These are phyloP conservation scores for Lotmaria passim DNA, from an alignment of 208 protist genomes.

Conservation along the genomic window DNA sequence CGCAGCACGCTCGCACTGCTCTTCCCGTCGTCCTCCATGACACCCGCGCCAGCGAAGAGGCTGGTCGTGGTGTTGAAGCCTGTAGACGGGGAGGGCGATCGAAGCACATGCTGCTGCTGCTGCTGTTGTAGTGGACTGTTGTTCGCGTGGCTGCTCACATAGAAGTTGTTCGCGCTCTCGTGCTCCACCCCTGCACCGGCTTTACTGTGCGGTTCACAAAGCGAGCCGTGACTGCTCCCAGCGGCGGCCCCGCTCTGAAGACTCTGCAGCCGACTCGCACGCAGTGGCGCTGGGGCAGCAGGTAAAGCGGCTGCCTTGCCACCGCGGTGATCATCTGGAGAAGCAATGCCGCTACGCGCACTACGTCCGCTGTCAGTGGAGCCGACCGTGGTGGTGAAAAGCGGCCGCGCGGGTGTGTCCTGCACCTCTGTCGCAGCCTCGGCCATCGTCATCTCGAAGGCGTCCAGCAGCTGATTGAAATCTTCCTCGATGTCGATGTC, in stretches of 20 bases:
- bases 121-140: conserved; percentile 1
- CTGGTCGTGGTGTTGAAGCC: conserved; percentile 1
- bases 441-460: conserved; percentile 35
- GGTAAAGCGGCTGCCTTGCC: not conserved
- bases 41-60: not conserved
- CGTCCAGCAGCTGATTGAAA: conserved; percentile 53
- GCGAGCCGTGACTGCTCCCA: not conserved
- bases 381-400: too few species aligned
- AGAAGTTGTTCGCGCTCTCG: too few species aligned
- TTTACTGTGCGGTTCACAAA: not conserved
- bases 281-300: not conserved
- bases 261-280: not conserved
- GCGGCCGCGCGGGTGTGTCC: not conserved
- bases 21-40: conserved; percentile 28
- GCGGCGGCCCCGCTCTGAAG: not conserved
- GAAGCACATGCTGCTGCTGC: not conserved
- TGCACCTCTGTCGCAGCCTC: not conserved
- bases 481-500: conserved; percentile 82
- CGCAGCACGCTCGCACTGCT: conserved; percentile 71
- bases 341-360: not conserved
- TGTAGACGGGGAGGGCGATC: conserved; percentile 4
- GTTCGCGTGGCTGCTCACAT: not conserved
- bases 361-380: too few species aligned
- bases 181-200: too few species aligned
- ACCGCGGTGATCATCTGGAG: not conserved